Percentiles rank a stretch among this genome's conserved stretches.
These are phyloP conservation scores for Dendrobium nobile DNA, from an alignment of 106 monocot species.

Conservation along the genomic window DNA sequence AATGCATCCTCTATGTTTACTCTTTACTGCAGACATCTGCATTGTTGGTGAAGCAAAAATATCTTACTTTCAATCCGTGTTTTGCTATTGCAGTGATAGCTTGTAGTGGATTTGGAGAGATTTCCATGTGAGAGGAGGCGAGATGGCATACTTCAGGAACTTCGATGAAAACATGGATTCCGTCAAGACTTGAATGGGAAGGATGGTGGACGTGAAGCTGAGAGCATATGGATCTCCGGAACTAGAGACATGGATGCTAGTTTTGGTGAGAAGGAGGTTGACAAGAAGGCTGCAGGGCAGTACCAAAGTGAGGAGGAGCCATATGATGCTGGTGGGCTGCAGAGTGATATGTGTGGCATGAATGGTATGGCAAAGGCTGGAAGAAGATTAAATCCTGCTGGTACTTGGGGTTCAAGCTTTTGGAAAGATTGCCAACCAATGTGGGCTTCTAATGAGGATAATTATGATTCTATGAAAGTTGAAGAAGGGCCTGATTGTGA, in stretches of 20 bases:
- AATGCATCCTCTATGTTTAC: not conserved
- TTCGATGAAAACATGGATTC: conserved; percentile 36
- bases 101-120: not conserved
- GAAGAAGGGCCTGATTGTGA: conserved; percentile 26
- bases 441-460: conserved; percentile 29
- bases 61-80: not conserved
- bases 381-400: conserved; percentile 34
- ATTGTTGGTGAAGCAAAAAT: not conserved
- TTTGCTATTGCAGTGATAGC: conserved; percentile 18
- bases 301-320: conserved; percentile 47
- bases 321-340: conserved; percentile 26
- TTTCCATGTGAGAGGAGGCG: conserved; percentile 22
- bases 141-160: conserved; percentile 87
- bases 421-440: conserved; percentile 88
- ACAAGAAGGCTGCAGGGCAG: conserved; percentile 37
- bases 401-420: conserved; percentile 81
- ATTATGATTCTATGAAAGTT: conserved; percentile 17
- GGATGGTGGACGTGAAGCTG: conserved; percentile 41
- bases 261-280: conserved; percentile 40
- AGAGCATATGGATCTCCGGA: conserved; percentile 27
- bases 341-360: conserved; percentile 31
- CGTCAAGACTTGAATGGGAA: conserved; percentile 68
- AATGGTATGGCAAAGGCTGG: conserved; percentile 31
- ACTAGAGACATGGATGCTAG: conserved; percentile 44
- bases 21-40: not conserved